Evolutionary conservation across 164 flowering plant genomes (phyloP).

Genomic region (Piper longum): DNA sequence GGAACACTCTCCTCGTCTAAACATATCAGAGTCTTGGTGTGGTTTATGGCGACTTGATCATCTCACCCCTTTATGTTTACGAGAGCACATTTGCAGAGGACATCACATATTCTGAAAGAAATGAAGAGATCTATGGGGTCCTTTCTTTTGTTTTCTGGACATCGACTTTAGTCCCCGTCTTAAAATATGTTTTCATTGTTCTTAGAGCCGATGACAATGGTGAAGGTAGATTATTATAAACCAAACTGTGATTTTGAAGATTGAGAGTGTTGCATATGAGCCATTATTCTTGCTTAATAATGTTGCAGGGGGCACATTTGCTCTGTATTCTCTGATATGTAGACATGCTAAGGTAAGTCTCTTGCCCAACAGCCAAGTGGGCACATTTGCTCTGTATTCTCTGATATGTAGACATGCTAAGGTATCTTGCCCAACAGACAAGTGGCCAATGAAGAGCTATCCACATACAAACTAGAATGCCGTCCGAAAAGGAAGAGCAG

Average conservation of each 20-base stretch:
- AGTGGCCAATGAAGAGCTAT: constrained; percentile 61
- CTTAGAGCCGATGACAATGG: constrained; percentile 80
- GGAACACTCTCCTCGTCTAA: constrained; percentile 49
- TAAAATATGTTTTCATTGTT: constrained; percentile 67
- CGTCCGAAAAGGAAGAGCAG: constrained; percentile 36
- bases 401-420: constrained; percentile 68
- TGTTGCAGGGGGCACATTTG: constrained; percentile 72
- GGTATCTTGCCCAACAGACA: constrained; percentile 68
- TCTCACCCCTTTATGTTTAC: constrained; percentile 78
- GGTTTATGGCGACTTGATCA: constrained; percentile 80
- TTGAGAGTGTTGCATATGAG: background rate
- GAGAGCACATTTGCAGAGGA: constrained; percentile 81
- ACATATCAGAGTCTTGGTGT: constrained; percentile 90
- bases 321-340: constrained; percentile 63
- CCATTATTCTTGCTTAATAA: background rate
- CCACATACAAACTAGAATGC: constrained; percentile 56
- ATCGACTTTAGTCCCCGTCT: constrained; percentile 51
- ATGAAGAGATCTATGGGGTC: constrained; percentile 75
- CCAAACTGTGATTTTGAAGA: too few species aligned
- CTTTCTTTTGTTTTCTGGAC: constrained; percentile 81
- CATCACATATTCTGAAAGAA: constrained; percentile 68
- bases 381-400: constrained; percentile 74
- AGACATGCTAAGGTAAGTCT: constrained; percentile 72
- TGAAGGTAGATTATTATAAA: constrained; percentile 32
- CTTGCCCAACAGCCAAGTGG: constrained; percentile 59